Conservation (phyloP, 2,329 filamentous ascomycete species). For the Aspergillus viridinutans region DNA sequence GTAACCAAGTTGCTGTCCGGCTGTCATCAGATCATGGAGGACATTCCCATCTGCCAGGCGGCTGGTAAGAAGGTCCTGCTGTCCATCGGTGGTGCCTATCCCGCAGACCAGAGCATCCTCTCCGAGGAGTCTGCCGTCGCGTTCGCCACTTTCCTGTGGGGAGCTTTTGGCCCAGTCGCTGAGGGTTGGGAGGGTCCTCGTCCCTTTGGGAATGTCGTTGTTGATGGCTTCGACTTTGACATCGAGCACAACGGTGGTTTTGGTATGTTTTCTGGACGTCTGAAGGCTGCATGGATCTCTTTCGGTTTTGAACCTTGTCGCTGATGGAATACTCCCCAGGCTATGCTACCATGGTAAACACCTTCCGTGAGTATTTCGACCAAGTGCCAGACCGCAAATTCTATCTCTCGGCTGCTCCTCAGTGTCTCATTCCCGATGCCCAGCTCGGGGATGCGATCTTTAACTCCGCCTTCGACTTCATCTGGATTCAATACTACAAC, state of each 20-base stretch:
- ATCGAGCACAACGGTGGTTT: slow-evolving; percentile 30
- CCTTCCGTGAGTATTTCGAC: slow-evolving; percentile 41
- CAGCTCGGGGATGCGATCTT: slow-evolving; percentile 45
- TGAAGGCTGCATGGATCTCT: background rate
- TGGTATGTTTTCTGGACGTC: slow-evolving; percentile 19
- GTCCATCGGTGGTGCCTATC: slow-evolving; percentile 45
- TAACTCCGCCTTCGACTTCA: slow-evolving; percentile 47
- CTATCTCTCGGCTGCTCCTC: slow-evolving; percentile 53
- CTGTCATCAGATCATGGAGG: slow-evolving; percentile 43
- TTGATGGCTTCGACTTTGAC: slow-evolving; percentile 55
- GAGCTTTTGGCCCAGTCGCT: slow-evolving; percentile 45
- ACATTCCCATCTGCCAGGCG: slow-evolving; percentile 39
- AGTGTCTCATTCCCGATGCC: slow-evolving; percentile 48
- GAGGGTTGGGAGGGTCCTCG: slow-evolving; percentile 38
- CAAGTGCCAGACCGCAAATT: slow-evolving; percentile 34
- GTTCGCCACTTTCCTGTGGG: slow-evolving; percentile 50
- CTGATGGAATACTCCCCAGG: slow-evolving; percentile 22
- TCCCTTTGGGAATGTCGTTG: slow-evolving; percentile 43
- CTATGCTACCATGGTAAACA: slow-evolving; percentile 47
- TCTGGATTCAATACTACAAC: slow-evolving; percentile 57
- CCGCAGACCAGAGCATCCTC: slow-evolving; percentile 42
- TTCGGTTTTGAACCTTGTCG: background rate
- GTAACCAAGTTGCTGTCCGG: slow-evolving; percentile 39
- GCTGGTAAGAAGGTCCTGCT: slow-evolving; percentile 44
- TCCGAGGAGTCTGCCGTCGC: slow-evolving; percentile 37